Percentiles rank a stretch among this genome's conserved stretches.
Evolutionary conservation across 2,329 filamentous ascomycete species (phyloP).

Genomic region (Penicillium sp.): DNA sequence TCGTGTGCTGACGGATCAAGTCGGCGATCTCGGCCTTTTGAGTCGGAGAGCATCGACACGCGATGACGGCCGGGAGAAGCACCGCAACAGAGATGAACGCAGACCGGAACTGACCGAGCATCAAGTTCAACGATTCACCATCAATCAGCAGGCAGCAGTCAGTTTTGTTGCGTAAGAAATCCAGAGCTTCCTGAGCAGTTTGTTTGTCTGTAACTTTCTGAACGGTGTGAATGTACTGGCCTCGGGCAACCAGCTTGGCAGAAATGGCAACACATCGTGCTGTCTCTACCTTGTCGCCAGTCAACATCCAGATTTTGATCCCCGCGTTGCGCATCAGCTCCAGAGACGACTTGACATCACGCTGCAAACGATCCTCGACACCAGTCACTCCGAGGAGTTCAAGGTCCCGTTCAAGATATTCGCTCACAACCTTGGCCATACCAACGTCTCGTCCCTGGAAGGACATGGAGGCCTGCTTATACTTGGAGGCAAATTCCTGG

Average conservation of each 20-base stretch:
- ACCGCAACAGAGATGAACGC: constrained; percentile 89
- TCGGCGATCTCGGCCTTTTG: constrained; percentile 93
- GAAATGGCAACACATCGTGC: constrained; percentile 93
- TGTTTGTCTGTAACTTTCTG: constrained; percentile 78
- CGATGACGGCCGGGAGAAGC: constrained; percentile 81
- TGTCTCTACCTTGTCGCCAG: constrained; percentile 96
- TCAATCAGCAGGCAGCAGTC: constrained; percentile 91
- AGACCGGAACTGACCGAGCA: constrained; percentile 73
- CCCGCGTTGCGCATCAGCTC: constrained; percentile 94
- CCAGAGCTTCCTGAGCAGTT: constrained; percentile 78
- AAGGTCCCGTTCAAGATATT: constrained; percentile 78
- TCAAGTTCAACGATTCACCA: constrained; percentile 78
- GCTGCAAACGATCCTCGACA: constrained; percentile 94
- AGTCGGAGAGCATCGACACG: constrained; percentile 91
- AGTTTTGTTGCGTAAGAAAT: constrained; percentile 77
- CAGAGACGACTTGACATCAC: constrained; percentile 89
- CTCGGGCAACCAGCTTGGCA: constrained; percentile 85
- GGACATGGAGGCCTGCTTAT: constrained; percentile 74
- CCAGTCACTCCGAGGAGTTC: constrained; percentile 96
- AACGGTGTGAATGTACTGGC: constrained; percentile 94
- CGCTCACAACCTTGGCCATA: constrained; percentile 73
- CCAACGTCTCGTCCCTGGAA: constrained; percentile 73
- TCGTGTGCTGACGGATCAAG: constrained; percentile 84
- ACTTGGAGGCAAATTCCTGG: constrained; percentile 66
- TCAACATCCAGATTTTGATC: constrained; percentile 99